Conservation (phyloP, 371 early-diverging fungal genomes). For the Mortierella sp. region DNA sequence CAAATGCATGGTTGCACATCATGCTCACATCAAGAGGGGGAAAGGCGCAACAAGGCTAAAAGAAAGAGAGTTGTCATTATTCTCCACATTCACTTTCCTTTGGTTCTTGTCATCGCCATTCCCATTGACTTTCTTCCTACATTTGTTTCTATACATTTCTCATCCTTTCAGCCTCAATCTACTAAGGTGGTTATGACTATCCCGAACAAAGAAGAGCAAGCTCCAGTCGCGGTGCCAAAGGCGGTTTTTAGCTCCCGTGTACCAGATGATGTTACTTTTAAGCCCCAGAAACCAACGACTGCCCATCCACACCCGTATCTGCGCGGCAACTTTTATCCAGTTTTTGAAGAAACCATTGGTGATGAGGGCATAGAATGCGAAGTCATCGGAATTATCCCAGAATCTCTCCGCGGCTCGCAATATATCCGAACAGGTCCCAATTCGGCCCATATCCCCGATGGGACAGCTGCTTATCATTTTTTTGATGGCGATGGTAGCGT, state of each 20-base stretch:
- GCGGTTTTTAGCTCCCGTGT: not conserved
- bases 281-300: not conserved
- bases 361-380: conserved; percentile 51
- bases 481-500: conserved; percentile 42
- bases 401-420: conserved; percentile 34
- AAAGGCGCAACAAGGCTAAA: too few species aligned
- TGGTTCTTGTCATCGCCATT: too few species aligned
- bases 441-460: conserved; percentile 26
- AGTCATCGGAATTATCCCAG: conserved; percentile 39
- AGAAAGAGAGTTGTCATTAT: too few species aligned
- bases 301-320: conserved; percentile 47
- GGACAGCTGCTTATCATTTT: conserved; percentile 24
- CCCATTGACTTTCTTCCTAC: too few species aligned
- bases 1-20: too few species aligned
- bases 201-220: not conserved
- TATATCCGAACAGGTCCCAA: conserved; percentile 53
- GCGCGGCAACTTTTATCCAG: conserved; percentile 48
- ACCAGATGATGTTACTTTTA: not conserved
- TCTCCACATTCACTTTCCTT: too few species aligned
- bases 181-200: not conserved
- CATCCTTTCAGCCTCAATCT: too few species aligned
- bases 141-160: too few species aligned
- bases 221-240: not conserved
- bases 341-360: conserved; percentile 49
- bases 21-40: too few species aligned